Base-by-base conservation (phyloP, 129 eudicot species). In the carrot (Daucus carota) region DNA sequence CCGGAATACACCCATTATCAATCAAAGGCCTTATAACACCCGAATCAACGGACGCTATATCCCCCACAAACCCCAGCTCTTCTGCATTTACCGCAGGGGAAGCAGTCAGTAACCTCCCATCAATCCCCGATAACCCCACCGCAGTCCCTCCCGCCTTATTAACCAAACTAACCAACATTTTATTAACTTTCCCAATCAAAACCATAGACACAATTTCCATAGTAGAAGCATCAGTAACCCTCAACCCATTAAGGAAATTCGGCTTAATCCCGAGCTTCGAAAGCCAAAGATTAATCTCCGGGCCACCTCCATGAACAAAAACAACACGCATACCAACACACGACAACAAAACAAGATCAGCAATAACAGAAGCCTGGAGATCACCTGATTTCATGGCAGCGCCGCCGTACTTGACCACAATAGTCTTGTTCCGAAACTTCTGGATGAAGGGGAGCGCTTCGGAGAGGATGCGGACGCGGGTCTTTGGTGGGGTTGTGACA, bases 181-280 rank as follows among this genome's bases (percentile, higher is more conserved):
- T 94, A 81, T 94, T 94, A 54, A 94, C 97, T 71, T 94, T 94
- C 0, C 98, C 98, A 0, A 89, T 92, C 31, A 94, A 79, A 29
- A 94, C 98, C 98, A 94, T 94, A 2, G 98, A 89, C 50, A 94
- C 98, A 15, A 94, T 83, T 66, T 94, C 96, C 98, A 93, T 93
- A 16, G 98, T 93, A 1, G 89, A 83, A 8, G 93, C 92, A 29
- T 93, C 96, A 0, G 97, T 93, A 36, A 94, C 89, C 14, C 98
- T 86, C 14, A 91, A 84, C 2, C 98, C 98, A 66, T 93, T 85
- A 3, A 91, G 82, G 34, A 93, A 93, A 76, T 80, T 83, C 2
- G 98, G 97, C 57, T 89, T 44, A 42, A 89, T 78, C 12, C 87
- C 87, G 60, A 93, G 87, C 1, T 81, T 75, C 0, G 66, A 77